phyloP scores from a whole-genome alignment of 352 stramenopile genomes.

The Pythium oligandrum region DNA sequence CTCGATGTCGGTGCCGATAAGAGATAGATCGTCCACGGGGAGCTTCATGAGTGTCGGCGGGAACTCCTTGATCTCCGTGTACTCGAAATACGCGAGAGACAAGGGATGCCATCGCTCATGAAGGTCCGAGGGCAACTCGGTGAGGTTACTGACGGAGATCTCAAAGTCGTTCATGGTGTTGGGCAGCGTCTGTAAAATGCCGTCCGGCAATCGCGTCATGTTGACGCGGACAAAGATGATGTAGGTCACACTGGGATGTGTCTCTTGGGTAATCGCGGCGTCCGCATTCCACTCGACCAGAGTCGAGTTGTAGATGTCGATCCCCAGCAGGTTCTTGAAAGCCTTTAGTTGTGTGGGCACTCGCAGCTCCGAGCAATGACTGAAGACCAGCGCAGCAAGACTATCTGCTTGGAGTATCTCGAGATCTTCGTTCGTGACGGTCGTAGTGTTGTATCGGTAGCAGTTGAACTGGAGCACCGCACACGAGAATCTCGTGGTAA shows the following conservation, averaged over 20 bases:
- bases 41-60: conserved; percentile 17
- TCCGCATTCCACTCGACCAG: conserved; percentile 28
- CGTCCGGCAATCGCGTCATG: conserved; percentile 38
- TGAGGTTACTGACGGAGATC: conserved; percentile 34
- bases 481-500: conserved; percentile 24
- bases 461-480: conserved; percentile 16
- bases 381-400: conserved; percentile 35
- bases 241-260: conserved; percentile 30
- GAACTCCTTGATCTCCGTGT: conserved; percentile 24
- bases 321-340: conserved; percentile 35
- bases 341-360: conserved; percentile 25
- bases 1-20: conserved; percentile 19
- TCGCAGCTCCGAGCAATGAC: conserved; percentile 34
- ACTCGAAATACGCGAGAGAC: conserved; percentile 31
- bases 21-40: conserved; percentile 11
- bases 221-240: conserved; percentile 41
- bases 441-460: conserved; percentile 10
- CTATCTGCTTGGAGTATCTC: conserved; percentile 22
- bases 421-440: conserved; percentile 11
- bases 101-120: conserved; percentile 22
- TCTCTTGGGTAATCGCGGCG: conserved; percentile 24
- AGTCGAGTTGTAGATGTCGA: conserved; percentile 59
- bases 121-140: conserved; percentile 20
- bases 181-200: conserved; percentile 27
- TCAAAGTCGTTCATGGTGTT: conserved; percentile 41